A percentile compares a stretch with the other conserved stretches of the same genome.
Conservation (phyloP, 2,329 filamentous ascomycete genomes). For the Colletotrichum sp. region DNA sequence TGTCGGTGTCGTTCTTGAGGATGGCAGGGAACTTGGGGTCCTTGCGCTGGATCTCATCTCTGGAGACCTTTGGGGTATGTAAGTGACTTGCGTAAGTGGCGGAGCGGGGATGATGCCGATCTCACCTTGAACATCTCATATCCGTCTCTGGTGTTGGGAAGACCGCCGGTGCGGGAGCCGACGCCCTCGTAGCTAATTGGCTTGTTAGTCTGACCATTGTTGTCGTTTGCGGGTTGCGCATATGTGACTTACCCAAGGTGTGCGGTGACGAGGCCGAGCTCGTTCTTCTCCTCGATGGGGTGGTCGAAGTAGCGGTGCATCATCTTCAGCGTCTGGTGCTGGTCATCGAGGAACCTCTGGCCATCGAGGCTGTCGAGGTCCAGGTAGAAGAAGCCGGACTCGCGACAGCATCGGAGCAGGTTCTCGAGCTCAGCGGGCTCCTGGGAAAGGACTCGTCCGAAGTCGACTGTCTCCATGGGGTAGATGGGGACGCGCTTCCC, state of each 20-base stretch:
- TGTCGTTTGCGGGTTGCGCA: no score
- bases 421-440: constrained; percentile 59
- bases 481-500: constrained; percentile 55
- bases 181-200: constrained; percentile 50
- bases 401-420: constrained; percentile 51
- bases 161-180: constrained; percentile 52
- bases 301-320: constrained; percentile 62
- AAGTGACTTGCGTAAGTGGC: neutral
- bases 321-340: constrained; percentile 55
- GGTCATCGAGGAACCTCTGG: constrained; percentile 55
- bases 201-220: neutral
- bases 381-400: constrained; percentile 61
- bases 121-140: constrained; percentile 56
- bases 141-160: constrained; percentile 52
- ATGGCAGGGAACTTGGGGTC: constrained; percentile 49
- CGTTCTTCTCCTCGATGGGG: constrained; percentile 59
- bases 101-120: constrained; percentile 21
- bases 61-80: constrained; percentile 36
- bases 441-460: constrained; percentile 55
- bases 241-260: constrained; percentile 49
- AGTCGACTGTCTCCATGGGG: constrained; percentile 57
- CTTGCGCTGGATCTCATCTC: constrained; percentile 53
- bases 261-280: constrained; percentile 57
- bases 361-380: constrained; percentile 58
- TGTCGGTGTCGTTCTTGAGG: constrained; percentile 53